These are phyloP conservation scores for Phytomonas sp. DNA, from an alignment of 208 protist species.

Conservation along the genomic window DNA sequence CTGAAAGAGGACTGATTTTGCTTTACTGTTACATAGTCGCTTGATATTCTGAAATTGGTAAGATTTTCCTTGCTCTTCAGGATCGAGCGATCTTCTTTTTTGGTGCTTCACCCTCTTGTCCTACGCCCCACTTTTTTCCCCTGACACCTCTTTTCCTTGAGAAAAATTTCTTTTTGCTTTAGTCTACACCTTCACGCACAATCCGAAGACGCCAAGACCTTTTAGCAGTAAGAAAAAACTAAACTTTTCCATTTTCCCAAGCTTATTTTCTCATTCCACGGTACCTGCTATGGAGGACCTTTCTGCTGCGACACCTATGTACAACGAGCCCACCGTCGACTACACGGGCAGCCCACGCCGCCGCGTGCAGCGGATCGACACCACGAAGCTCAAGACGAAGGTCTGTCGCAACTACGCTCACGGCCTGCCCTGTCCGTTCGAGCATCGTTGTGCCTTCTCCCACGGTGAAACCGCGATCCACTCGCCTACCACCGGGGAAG, in stretches of 20 bases:
- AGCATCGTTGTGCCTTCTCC: conserved; percentile 79
- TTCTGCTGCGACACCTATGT: not conserved
- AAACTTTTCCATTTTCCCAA: not conserved
- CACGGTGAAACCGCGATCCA: conserved; percentile 44
- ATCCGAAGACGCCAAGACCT: not conserved
- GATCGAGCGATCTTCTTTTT: not conserved
- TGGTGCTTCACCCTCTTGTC: conserved; percentile 6
- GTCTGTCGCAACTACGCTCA: conserved; percentile 78
- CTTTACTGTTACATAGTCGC: not conserved
- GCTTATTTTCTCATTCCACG: not conserved
- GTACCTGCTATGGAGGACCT: not conserved
- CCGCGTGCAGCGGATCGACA: conserved; percentile 39
- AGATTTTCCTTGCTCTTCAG: conserved; percentile 3
- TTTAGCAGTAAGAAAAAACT: not conserved
- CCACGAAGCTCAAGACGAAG: conserved; percentile 82
- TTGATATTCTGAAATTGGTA: not conserved
- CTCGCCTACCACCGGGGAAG: not conserved
- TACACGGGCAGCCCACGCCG: not conserved
- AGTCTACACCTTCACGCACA: conserved; percentile 12
- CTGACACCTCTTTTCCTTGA: not conserved
- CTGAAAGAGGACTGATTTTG: not conserved
- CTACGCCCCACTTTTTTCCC: not conserved
- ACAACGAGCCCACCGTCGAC: not conserved
- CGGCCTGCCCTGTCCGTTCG: conserved; percentile 67
- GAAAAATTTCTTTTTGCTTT: conserved; percentile 7